Evolutionary conservation across 768 basidiomycete genomes (phyloP).

Genomic region (Boletus edulis): DNA sequence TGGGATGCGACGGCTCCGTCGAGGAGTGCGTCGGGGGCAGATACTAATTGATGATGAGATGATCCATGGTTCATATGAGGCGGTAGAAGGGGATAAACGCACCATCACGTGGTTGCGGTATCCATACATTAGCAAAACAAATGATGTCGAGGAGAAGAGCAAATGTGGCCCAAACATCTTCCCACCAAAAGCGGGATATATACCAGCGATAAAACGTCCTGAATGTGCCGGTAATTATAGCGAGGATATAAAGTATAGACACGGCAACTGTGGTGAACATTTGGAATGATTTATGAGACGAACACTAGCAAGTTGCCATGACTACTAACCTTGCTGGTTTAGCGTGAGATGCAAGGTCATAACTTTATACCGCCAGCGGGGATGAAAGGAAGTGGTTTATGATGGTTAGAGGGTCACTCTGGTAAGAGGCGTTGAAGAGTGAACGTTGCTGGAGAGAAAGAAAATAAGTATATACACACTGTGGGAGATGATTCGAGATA

Average conservation of each 20-base stretch:
- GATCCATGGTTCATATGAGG: not conserved
- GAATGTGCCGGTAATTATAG: not conserved
- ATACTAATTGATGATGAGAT: not conserved
- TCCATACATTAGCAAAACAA: not conserved
- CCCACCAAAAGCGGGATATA: slow-evolving; percentile 1
- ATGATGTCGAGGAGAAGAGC: not conserved
- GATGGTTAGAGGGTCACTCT: too few species aligned
- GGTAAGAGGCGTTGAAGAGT: not conserved
- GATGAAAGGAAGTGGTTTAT: too few species aligned
- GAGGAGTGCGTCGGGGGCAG: not conserved
- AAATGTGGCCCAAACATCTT: slow-evolving; percentile 1
- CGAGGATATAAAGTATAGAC: not conserved
- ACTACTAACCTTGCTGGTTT: not conserved
- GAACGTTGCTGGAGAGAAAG: too few species aligned
- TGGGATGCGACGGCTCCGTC: too few species aligned
- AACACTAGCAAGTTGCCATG: too few species aligned
- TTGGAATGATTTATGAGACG: not conserved
- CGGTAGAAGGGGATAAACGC: not conserved
- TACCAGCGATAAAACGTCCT: slow-evolving; percentile 2
- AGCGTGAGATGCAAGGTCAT: too few species aligned
- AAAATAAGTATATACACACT: too few species aligned
- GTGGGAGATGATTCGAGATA: too few species aligned
- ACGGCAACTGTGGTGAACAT: not conserved
- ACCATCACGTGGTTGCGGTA: not conserved
- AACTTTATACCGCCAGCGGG: too few species aligned